Evolutionary conservation across 495 filamentous ascomycete genomes (phyloP).

Genomic region (Penicillium cinerascens): DNA sequence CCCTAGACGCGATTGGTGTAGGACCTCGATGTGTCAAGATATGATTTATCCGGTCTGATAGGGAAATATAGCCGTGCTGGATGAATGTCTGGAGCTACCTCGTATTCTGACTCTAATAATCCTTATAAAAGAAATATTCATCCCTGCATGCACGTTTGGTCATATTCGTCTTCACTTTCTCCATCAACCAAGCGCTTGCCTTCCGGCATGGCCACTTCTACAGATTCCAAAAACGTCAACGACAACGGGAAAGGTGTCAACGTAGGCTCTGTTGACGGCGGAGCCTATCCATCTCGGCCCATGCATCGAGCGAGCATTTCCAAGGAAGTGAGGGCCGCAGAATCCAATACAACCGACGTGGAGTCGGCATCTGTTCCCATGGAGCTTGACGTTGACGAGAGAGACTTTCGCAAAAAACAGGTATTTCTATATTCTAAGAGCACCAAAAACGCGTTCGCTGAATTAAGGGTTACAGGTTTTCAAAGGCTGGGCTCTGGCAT

Average conservation of each 20-base stretch:
- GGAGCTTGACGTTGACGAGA: neutral
- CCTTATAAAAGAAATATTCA: too few species aligned
- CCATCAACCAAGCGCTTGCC: too few species aligned
- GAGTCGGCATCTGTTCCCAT: conserved; percentile 1
- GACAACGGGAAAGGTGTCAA: neutral
- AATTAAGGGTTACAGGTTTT: neutral
- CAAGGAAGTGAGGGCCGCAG: neutral
- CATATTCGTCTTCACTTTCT: too few species aligned
- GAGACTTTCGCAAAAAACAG: conserved; percentile 7
- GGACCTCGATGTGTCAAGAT: neutral
- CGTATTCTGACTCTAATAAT: too few species aligned
- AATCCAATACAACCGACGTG: neutral
- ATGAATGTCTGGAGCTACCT: too few species aligned
- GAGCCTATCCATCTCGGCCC: neutral
- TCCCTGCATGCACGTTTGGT: too few species aligned
- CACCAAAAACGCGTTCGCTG: too few species aligned
- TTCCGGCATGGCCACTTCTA: neutral
- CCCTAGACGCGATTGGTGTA: neutral
- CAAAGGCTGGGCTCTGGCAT: conserved; percentile 4
- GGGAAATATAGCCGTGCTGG: too few species aligned
- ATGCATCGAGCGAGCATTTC: neutral
- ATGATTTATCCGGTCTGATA: too few species aligned
- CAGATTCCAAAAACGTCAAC: neutral
- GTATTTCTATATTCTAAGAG: too few species aligned
- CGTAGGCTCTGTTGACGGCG: neutral